A percentile compares a stretch with the other conserved stretches of the same genome.
phyloP scores from a whole-genome alignment of 768 basidiomycete genomes.

The Lactarius deliciosus region DNA sequence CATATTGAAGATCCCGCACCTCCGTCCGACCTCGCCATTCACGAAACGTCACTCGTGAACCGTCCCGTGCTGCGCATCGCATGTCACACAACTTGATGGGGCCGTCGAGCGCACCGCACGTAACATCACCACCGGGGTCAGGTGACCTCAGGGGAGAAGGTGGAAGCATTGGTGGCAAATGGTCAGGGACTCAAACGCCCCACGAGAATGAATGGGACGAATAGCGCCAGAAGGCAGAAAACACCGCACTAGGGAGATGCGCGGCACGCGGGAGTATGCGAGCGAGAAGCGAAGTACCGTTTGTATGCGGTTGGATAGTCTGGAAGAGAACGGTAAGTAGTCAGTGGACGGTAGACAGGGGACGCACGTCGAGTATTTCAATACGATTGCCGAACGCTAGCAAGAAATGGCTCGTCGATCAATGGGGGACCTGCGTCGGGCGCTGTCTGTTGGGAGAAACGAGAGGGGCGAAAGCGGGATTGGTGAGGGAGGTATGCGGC shows the following conservation, averaged over 20 bases:
- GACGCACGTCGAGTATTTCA: neutral
- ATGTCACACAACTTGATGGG: too few species aligned
- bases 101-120: too few species aligned
- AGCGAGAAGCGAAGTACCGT: neutral
- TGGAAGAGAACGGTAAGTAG: neutral
- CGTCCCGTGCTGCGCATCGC: too few species aligned
- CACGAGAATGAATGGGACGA: neutral
- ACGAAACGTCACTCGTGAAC: too few species aligned
- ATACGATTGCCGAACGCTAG: neutral
- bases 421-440: neutral
- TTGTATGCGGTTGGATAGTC: too few species aligned
- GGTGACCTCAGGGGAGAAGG: too few species aligned
- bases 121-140: neutral
- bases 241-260: neutral
- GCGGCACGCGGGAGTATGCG: neutral
- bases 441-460: neutral
- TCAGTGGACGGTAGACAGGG: neutral
- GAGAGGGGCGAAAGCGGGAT: too few species aligned
- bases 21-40: too few species aligned
- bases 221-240: neutral
- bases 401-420: neutral
- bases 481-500: too few species aligned
- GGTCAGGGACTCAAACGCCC: neutral
- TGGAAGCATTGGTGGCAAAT: too few species aligned
- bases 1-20: too few species aligned